phyloP scores from a whole-genome alignment of 208 protist genomes.

The Acanthamoeba sp. region DNA sequence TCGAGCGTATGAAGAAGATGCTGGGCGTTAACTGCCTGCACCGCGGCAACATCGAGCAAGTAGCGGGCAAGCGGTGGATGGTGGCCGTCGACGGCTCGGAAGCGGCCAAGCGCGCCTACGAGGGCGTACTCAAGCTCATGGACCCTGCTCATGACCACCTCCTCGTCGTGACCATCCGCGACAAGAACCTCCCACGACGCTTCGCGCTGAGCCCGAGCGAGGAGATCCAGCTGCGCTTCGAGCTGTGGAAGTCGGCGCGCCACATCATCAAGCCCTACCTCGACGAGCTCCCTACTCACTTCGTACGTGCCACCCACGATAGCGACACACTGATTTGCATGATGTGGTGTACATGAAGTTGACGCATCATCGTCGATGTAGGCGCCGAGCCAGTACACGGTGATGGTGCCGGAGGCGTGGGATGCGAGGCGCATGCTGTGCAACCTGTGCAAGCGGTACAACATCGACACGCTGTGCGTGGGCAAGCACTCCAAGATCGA shows the following conservation, averaged over 20 bases:
- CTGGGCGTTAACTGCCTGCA: conserved; percentile 10
- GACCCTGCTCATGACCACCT: neutral
- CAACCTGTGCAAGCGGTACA: conserved; percentile 50
- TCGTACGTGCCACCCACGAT: neutral
- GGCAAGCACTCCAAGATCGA: conserved; percentile 28
- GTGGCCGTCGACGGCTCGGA: conserved; percentile 17
- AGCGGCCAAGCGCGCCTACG: neutral
- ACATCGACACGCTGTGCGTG: conserved; percentile 13
- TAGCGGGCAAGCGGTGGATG: conserved; percentile 23
- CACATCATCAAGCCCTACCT: conserved; percentile 51
- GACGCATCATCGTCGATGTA: neutral
- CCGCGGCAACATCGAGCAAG: neutral
- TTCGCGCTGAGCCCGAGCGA: conserved; percentile 7
- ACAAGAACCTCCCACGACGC: conserved; percentile 10
- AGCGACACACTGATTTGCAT: neutral
- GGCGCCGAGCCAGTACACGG: neutral
- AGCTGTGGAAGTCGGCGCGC: conserved; percentile 29
- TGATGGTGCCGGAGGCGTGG: conserved; percentile 12
- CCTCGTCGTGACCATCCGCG: neutral
- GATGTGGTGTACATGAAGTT: neutral
- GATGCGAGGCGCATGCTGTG: conserved; percentile 8
- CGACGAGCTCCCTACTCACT: neutral
- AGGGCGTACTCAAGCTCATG: neutral
- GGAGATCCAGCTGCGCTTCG: conserved; percentile 32
- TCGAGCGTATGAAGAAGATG: neutral